phyloP scores from a whole-genome alignment of 176 grass and related monocot genomes.

The Panicum miliaceum region DNA sequence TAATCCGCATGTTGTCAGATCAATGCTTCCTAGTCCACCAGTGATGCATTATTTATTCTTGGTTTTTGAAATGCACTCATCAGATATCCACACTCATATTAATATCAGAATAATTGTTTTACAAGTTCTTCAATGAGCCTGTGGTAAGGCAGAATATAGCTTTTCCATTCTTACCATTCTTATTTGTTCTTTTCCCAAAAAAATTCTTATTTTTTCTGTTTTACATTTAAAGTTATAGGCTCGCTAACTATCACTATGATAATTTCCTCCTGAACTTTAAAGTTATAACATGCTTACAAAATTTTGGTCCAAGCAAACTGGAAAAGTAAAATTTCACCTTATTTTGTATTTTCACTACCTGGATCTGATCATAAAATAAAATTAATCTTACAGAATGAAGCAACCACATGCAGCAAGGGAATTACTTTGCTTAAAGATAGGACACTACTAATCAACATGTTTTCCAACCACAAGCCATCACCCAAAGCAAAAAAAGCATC shows the following conservation, averaged over 20 bases:
- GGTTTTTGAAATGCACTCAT: neutral
- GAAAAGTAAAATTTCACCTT: neutral
- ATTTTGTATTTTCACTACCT: neutral
- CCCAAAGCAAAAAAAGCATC: neutral
- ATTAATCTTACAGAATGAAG: neutral
- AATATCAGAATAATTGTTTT: neutral
- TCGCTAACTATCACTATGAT: neutral
- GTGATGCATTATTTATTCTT: neutral
- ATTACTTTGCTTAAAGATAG: neutral
- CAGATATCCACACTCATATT: neutral
- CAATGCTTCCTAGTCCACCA: neutral
- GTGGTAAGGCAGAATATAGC: neutral
- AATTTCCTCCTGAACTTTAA: neutral
- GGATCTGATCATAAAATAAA: conserved; percentile 8
- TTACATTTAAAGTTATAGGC: neutral
- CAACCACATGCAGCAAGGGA: neutral
- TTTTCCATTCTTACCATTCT: neutral
- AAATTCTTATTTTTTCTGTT: neutral
- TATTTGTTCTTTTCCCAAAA: neutral
- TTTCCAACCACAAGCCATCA: neutral
- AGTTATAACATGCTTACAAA: neutral
- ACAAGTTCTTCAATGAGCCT: neutral
- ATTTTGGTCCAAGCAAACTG: neutral
- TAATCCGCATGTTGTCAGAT: neutral
- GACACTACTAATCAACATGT: neutral